These are phyloP conservation scores for Ceratobasidium sp. DNA, from an alignment of 1,284 basidiomycete genomes.

Conservation along the genomic window DNA sequence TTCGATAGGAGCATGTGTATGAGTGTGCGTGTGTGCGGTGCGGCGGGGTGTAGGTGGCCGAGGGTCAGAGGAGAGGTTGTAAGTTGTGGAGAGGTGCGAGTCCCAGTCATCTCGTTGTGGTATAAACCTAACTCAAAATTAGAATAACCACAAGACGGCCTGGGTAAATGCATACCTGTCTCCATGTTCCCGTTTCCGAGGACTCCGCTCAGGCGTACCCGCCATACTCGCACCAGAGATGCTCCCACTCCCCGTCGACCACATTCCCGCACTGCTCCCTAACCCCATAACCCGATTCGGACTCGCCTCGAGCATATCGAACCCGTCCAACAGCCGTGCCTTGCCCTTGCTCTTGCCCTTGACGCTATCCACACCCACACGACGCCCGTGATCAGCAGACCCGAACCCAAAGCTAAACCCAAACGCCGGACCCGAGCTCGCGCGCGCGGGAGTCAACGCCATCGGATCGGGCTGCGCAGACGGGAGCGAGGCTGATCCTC, in stretches of 20 bases:
- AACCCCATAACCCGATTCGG: constrained; percentile 2
- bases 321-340: constrained; percentile 21
- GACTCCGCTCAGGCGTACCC: constrained; percentile 35
- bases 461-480: no score
- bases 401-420: no score
- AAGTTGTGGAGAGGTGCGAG: constrained; percentile 23
- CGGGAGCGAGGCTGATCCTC: no score
- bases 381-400: neutral
- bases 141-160: neutral
- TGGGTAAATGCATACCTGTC: constrained; percentile 29
- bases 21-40: constrained; percentile 2
- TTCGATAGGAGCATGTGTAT: constrained; percentile 15
- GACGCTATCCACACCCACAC: neutral
- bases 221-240: constrained; percentile 12
- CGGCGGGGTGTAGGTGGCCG: constrained; percentile 31
- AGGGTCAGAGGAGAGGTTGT: constrained; percentile 37
- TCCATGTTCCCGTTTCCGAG: constrained; percentile 33
- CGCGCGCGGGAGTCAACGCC: no score
- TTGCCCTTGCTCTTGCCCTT: constrained; percentile 35
- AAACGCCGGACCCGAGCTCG: constrained; percentile 1
- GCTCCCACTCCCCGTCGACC: constrained; percentile 33
- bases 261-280: constrained; percentile 19
- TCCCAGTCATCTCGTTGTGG: constrained; percentile 39
- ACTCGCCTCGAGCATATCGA: constrained; percentile 16
- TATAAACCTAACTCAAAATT: constrained; percentile 30